A percentile compares a stretch with the other conserved stretches of the same genome.
Evolutionary conservation across 176 grass and related monocot species (phyloP).

Genomic region (Thalia dealbata): DNA sequence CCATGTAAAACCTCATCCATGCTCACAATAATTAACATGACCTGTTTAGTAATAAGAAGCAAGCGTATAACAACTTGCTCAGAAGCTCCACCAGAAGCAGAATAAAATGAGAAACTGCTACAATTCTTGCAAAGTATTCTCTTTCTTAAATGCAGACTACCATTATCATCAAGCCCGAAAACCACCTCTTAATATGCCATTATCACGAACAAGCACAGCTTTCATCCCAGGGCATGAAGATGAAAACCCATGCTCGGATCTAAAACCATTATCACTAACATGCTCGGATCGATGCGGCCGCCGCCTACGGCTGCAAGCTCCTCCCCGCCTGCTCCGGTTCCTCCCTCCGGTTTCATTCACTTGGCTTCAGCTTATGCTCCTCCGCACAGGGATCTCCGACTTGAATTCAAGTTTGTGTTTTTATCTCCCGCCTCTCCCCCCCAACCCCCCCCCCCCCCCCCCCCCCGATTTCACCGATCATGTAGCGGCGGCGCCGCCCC

Average conservation of each 20-base stretch:
- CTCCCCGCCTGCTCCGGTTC: too few relatives aligned
- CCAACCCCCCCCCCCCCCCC: too few relatives aligned
- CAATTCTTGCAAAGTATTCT: slow-evolving; percentile 75
- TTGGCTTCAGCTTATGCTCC: too few relatives aligned
- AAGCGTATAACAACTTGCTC: slow-evolving; percentile 63
- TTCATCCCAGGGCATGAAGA: slow-evolving; percentile 73
- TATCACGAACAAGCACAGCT: slow-evolving; percentile 46
- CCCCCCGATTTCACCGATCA: too few relatives aligned
- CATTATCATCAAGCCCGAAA: slow-evolving; percentile 80
- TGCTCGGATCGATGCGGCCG: too few relatives aligned
- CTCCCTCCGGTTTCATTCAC: too few relatives aligned
- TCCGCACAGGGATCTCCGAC: too few relatives aligned
- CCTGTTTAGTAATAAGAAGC: slow-evolving; percentile 76
- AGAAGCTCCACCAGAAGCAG: slow-evolving; percentile 31
- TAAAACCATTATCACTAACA: too few relatives aligned
- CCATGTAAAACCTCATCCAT: slow-evolving; percentile 53
- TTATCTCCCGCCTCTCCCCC: too few relatives aligned
- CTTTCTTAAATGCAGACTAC: slow-evolving; percentile 59
- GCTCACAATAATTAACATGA: slow-evolving; percentile 64
- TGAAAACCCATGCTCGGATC: slow-evolving; percentile 38
- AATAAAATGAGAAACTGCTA: slow-evolving; percentile 83
- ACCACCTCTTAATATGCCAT: slow-evolving; percentile 40
- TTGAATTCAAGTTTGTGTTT: too few relatives aligned
- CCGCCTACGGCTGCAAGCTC: too few relatives aligned
- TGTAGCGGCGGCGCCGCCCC: too few relatives aligned